Evolutionary conservation across 768 basidiomycete genomes (phyloP).

Genomic region (Daedaleopsis nitida): DNA sequence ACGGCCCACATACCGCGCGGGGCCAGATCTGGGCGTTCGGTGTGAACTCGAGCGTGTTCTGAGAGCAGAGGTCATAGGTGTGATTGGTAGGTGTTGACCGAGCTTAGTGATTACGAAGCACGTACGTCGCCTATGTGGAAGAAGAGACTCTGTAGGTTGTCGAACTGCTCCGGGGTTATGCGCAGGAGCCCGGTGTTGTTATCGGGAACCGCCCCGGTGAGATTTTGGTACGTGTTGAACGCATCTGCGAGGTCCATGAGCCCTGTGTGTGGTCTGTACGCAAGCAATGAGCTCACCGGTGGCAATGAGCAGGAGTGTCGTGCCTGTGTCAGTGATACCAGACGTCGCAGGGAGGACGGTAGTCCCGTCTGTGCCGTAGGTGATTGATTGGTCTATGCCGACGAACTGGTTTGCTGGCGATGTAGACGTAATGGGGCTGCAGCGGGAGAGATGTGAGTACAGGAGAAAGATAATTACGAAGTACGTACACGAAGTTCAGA

Average conservation of each 20-base stretch:
- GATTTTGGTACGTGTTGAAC: conserved; percentile 24
- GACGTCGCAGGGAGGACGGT: conserved; percentile 22
- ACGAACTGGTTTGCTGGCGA: conserved; percentile 35
- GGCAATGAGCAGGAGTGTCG: not conserved
- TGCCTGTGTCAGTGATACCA: conserved; percentile 32
- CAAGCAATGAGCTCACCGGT: not conserved
- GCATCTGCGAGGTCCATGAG: conserved; percentile 21
- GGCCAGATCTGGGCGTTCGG: conserved; percentile 74
- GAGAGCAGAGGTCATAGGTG: not conserved
- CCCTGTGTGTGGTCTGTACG: not conserved
- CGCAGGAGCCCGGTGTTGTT: conserved; percentile 20
- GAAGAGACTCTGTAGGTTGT: conserved; percentile 23
- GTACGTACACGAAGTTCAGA: conserved; percentile 30
- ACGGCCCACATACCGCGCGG: conserved; percentile 27
- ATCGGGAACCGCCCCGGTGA: conserved; percentile 20
- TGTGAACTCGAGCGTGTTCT: conserved; percentile 57
- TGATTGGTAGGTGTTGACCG: not conserved
- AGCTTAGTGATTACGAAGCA: not conserved
- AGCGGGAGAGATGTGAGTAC: too few relatives aligned
- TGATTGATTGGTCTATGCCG: conserved; percentile 38
- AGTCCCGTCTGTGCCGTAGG: conserved; percentile 22
- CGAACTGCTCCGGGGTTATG: conserved; percentile 24
- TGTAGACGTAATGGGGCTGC: conserved; percentile 34
- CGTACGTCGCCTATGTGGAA: conserved; percentile 23
- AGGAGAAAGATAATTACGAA: too few relatives aligned